A percentile compares a stretch with the other conserved stretches of the same genome.
These are phyloP conservation scores for Bacterosira constricta DNA, from an alignment of 108 stramenopile species.

Conservation along the genomic window DNA sequence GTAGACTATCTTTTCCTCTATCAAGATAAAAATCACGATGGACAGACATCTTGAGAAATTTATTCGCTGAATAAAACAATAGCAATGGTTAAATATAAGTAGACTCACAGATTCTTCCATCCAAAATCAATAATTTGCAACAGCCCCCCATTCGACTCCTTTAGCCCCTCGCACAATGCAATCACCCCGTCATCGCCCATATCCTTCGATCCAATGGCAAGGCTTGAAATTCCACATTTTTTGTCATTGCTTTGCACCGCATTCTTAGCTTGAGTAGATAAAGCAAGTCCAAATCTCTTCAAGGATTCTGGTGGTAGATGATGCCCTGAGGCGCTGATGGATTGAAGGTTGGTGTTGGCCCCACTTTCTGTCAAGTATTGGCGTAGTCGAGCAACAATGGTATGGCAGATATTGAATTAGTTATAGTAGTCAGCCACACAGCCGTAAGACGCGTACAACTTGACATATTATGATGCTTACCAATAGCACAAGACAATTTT, in stretches of 20 bases:
- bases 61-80: too few relatives aligned
- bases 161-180: constrained; percentile 57
- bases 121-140: constrained; percentile 62
- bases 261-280: constrained; percentile 30
- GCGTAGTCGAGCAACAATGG: neutral
- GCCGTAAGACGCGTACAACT: neutral
- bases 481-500: constrained; percentile 53
- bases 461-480: too few relatives aligned
- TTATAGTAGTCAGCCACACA: neutral
- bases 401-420: neutral
- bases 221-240: constrained; percentile 27
- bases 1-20: constrained; percentile 33
- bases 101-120: constrained; percentile 61
- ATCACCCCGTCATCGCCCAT: constrained; percentile 75
- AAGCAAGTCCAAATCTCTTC: constrained; percentile 54
- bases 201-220: constrained; percentile 68
- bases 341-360: constrained; percentile 53
- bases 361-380: constrained; percentile 28
- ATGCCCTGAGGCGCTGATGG: constrained; percentile 80
- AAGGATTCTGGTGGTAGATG: constrained; percentile 50
- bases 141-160: constrained; percentile 25
- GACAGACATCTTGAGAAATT: neutral
- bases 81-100: too few relatives aligned
- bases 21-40: neutral
- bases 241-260: neutral